Base-by-base conservation (phyloP, 805 yeast genomes). In the Candida suzukii region DNA sequence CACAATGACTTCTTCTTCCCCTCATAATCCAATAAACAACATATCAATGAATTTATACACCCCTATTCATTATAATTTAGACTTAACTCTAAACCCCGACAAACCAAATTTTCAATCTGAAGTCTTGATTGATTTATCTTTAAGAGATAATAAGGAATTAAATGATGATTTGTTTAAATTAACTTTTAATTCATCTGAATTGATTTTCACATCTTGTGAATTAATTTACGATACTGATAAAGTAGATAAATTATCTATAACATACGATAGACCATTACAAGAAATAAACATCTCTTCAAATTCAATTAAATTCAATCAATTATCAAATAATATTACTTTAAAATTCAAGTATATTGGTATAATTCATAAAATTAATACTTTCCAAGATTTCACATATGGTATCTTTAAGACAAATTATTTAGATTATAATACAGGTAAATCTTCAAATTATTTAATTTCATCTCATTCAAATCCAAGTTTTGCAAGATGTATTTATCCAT, bases 401-500 rank as follows among this genome's bases (percentile, higher is more conserved):
- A 56, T 84, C 1, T 84, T 80, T 67, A 79, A 78, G 51, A 78
- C 88, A 1, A 79, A 78, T 52, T 80, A 78, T 53, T 66, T 71
- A 42, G 77, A 76, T 48, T 64, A 69, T 4, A 56, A 63, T n/a
- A 7, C 74, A 1, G 80, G 80, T 7, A 63, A 56, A 19, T 61
- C 80, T 1, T 69, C 74, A 44, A 71, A 74, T 46, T 70, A 61
- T 43, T 61, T 83, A 12, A 53, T 83, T 26, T 79, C 88, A 0
- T 81, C 93, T 2, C 93, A 85, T 52, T 70, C 78, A 34, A 90
- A 83, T 54, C 88, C 93, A 0, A 67, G 69, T 16, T 80, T 71
- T 47, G 81, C 88, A 4, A 67, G 82, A 48, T 53, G 55, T 37
- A 71, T 84, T 12, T 79, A 79, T 51, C 95, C 95, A 2, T 75